These are phyloP conservation scores for Friedmanniomyces simplex DNA, from an alignment of 495 filamentous ascomycete genomes.

Conservation along the genomic window DNA sequence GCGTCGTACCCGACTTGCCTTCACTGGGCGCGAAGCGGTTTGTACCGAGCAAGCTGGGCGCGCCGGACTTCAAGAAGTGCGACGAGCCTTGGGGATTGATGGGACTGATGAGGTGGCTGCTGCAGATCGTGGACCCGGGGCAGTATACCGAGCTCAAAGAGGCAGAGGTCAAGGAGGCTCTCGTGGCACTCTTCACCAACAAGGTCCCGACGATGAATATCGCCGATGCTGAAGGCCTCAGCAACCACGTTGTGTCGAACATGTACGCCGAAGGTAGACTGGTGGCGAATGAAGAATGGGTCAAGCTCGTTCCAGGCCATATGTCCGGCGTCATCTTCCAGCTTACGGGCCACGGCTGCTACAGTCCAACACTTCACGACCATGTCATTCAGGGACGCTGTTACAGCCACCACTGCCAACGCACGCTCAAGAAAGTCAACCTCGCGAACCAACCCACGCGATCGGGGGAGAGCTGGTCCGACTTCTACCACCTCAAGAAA, in stretches of 20 bases:
- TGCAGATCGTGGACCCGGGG: conserved; percentile 62
- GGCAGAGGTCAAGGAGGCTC: conserved; percentile 70
- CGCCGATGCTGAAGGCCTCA: conserved; percentile 85
- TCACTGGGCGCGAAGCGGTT: conserved; percentile 24
- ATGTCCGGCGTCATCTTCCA: conserved; percentile 88
- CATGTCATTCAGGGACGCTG: conserved; percentile 65
- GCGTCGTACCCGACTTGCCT: conserved; percentile 39
- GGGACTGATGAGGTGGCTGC: conserved; percentile 76
- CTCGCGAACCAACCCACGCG: conserved; percentile 57
- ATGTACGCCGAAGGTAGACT: conserved; percentile 75
- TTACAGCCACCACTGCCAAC: conserved; percentile 87
- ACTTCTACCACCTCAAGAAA: conserved; percentile 78
- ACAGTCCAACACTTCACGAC: conserved; percentile 71
- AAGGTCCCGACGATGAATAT: conserved; percentile 99
- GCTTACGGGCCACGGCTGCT: conserved; percentile 86
- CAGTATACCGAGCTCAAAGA: conserved; percentile 73
- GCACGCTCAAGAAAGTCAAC: conserved; percentile 90
- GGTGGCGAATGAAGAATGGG: conserved; percentile 91
- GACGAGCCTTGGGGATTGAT: conserved; percentile 88
- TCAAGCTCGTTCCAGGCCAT: conserved; percentile 68
- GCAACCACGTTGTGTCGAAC: conserved; percentile 62
- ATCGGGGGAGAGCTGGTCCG: conserved; percentile 75
- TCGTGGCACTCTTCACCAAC: conserved; percentile 84
- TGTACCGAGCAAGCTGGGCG: conserved; percentile 45
- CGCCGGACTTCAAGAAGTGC: conserved; percentile 77